phyloP scores from a whole-genome alignment of 2,329 filamentous ascomycete genomes.

The Cladosporium velox region DNA sequence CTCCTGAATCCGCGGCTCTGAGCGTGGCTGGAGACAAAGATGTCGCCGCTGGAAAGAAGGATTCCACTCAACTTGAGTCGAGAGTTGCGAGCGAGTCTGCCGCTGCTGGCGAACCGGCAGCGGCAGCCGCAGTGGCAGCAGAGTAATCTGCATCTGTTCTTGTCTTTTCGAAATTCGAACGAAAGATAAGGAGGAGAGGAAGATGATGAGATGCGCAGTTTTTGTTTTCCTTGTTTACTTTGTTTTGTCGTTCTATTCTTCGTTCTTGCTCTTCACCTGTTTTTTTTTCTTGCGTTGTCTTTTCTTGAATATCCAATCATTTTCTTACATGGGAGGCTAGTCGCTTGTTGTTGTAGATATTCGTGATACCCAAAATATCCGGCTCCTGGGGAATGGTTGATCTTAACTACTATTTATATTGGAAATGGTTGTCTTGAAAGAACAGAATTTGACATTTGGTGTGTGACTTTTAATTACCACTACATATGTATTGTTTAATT shows the following conservation, averaged over 20 bases:
- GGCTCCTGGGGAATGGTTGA: background rate
- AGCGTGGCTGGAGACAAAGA: slow-evolving; percentile 2
- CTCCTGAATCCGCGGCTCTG: background rate
- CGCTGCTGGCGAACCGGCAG: background rate
- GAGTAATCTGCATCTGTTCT: background rate
- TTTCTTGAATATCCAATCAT: background rate
- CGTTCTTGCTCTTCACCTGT: background rate
- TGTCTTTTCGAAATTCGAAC: background rate
- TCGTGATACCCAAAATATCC: slow-evolving; percentile 8
- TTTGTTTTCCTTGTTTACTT: background rate
- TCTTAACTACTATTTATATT: background rate
- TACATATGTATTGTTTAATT: too few species aligned
- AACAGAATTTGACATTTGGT: too few species aligned
- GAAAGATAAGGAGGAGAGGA: background rate
- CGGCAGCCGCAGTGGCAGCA: background rate
- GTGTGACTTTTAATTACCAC: too few species aligned
- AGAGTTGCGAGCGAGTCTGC: slow-evolving; percentile 1
- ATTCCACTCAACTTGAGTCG: slow-evolving; percentile 15
- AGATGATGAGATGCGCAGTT: background rate
- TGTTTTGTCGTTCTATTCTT: background rate
- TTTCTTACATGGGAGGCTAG: background rate
- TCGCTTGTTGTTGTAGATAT: slow-evolving; percentile 5
- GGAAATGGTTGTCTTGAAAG: background rate
- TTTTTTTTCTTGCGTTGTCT: background rate
- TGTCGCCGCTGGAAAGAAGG: slow-evolving; percentile 1